Conservation (phyloP, 2,329 filamentous ascomycete species). For the Pseudogymnoascus sp. region DNA sequence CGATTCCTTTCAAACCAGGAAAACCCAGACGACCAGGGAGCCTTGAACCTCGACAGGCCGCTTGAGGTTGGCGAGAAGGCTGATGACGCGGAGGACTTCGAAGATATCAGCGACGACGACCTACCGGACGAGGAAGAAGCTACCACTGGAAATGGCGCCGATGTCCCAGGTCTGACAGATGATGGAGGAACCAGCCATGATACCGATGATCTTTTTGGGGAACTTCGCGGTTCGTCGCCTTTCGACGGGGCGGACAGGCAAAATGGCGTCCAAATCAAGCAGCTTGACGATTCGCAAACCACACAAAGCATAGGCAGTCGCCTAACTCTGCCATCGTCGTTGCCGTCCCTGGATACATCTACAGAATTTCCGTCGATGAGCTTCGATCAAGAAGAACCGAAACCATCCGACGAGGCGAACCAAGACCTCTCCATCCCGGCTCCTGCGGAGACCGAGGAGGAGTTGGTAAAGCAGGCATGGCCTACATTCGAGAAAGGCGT, state of each 20-base stretch:
- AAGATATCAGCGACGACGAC: slow-evolving; percentile 87
- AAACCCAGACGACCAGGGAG: slow-evolving; percentile 29
- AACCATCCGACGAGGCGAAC: slow-evolving; percentile 34
- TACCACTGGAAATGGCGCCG: slow-evolving; percentile 17
- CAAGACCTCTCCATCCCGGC: slow-evolving; percentile 58
- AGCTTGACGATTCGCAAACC: slow-evolving; percentile 16
- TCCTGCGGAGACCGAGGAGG: slow-evolving; percentile 63
- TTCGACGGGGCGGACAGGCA: slow-evolving; percentile 20
- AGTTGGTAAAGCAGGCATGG: slow-evolving; percentile 71
- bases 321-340: slow-evolving; percentile 18
- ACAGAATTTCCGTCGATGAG: slow-evolving; percentile 34
- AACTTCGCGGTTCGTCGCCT: slow-evolving; percentile 33
- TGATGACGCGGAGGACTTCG: slow-evolving; percentile 83
- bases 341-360: slow-evolving; percentile 12
- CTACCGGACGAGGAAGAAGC: slow-evolving; percentile 68
- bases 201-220: slow-evolving; percentile 61
- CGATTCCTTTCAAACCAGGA: slow-evolving; percentile 37
- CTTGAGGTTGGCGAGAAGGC: slow-evolving; percentile 71
- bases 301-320: slow-evolving; percentile 14
- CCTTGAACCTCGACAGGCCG: slow-evolving; percentile 37
- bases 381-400: slow-evolving; percentile 35
- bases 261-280: slow-evolving; percentile 26
- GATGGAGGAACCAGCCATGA: slow-evolving; percentile 52
- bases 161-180: slow-evolving; percentile 35
- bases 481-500: slow-evolving; percentile 71